Conservation (phyloP, 2,329 filamentous ascomycete species). For the Delphinella strobiligena region DNA sequence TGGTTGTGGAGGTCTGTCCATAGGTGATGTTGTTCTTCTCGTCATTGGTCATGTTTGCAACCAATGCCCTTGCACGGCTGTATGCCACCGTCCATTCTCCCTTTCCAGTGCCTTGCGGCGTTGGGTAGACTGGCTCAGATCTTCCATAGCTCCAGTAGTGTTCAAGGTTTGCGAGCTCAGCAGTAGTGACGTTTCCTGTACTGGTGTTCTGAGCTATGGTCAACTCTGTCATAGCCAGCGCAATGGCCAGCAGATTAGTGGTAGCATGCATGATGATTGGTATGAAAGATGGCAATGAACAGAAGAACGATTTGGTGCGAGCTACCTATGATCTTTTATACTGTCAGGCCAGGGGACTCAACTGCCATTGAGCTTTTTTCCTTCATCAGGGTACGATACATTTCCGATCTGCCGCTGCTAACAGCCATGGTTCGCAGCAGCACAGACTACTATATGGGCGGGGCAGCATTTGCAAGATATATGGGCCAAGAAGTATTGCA, state of each 20-base stretch:
- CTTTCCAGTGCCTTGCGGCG: slow-evolving; percentile 20
- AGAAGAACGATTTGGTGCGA: too few species aligned
- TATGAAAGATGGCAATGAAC: not conserved
- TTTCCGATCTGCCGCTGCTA: not conserved
- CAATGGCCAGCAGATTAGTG: slow-evolving; percentile 6
- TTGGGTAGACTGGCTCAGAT: slow-evolving; percentile 19
- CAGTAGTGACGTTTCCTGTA: not conserved
- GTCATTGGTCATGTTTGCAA: slow-evolving; percentile 22
- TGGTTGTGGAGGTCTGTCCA: slow-evolving; percentile 18
- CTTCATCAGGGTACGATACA: not conserved
- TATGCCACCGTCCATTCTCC: slow-evolving; percentile 23
- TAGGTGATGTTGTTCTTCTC: slow-evolving; percentile 27
- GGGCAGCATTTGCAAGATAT: too few species aligned
- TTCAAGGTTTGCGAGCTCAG: slow-evolving; percentile 14
- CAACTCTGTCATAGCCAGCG: slow-evolving; percentile 3
- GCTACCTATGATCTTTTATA: not conserved
- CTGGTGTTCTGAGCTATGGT: slow-evolving; percentile 4
- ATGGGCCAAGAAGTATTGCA: too few species aligned
- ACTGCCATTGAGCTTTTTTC: too few species aligned
- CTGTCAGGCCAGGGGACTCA: not conserved
- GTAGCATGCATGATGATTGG: slow-evolving; percentile 7
- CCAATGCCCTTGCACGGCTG: slow-evolving; percentile 18
- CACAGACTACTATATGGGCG: too few species aligned
- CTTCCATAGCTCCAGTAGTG: slow-evolving; percentile 17
- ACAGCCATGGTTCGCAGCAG: not conserved